Evolutionary conservation across 345 rosid genomes (phyloP), one percentile per base, ranked within the genome.

Genomic region (Punica granatum): DNA sequence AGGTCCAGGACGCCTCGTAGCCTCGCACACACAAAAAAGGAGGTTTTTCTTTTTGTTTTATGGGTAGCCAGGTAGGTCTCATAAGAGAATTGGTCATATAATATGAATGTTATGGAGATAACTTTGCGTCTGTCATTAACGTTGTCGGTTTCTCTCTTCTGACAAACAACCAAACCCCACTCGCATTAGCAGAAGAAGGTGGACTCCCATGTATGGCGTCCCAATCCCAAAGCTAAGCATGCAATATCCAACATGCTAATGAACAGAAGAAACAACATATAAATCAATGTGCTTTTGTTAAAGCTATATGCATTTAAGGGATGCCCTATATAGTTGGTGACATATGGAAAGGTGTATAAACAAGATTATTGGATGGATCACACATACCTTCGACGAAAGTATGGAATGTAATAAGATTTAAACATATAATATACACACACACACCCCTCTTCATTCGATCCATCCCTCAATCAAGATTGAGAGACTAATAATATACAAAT

Each of bases 1-100:
- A n/a, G n/a, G n/a, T n/a, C n/a, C n/a, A n/a, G n/a, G n/a, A n/a
- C n/a, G n/a, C n/a, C n/a, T n/a, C n/a, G n/a, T n/a, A n/a, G n/a
- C n/a, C n/a, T n/a, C n/a, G n/a, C n/a, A n/a, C n/a, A n/a, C n/a
- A n/a, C n/a, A n/a, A n/a, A n/a, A n/a, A n/a, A n/a, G n/a, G n/a
- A n/a, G n/a, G n/a, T 59, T 72, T 77, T 79, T 73, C 64, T 61
- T 70, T 71, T 69, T 37, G 41, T 37, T 37, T 37, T 37, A n/a
- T n/a, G n/a, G n/a, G n/a, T n/a, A n/a, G n/a, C n/a, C n/a, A n/a
- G n/a, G n/a, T n/a, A n/a, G n/a, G n/a, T n/a, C n/a, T n/a, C n/a
- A 37, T 37, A 37, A 37, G 41, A 37, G 5, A 37, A 37, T 37
- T 53, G 11, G 23, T 23, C 30, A 7, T n/a, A 46, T 6, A 16